Evolutionary conservation across 78 protist genomes (phyloP).

Genomic region (Monosiga brevicollis): DNA sequence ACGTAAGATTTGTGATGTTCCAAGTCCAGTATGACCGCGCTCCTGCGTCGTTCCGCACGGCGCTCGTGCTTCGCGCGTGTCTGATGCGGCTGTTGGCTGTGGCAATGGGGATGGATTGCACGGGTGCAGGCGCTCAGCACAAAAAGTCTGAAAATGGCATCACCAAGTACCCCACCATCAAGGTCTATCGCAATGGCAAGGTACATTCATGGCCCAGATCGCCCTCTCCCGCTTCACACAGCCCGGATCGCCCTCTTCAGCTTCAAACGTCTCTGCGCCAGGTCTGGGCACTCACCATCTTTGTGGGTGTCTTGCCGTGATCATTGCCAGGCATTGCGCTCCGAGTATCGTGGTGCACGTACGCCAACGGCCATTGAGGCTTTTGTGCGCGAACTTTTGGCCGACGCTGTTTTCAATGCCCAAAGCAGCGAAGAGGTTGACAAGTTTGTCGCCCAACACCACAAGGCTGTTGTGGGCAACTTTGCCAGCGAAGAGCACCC

Average conservation of each 20-base stretch:
- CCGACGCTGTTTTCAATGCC: background rate
- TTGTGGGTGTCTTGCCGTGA: background rate
- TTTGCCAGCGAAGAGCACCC: background rate
- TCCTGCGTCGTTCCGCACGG: background rate
- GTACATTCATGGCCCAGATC: background rate
- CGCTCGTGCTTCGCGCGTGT: background rate
- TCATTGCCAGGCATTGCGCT: background rate
- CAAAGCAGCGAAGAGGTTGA: background rate
- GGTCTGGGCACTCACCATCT: background rate
- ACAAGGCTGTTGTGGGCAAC: background rate
- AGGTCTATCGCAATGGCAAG: background rate
- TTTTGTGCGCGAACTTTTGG: background rate
- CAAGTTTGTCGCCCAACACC: background rate
- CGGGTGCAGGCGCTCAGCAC: background rate
- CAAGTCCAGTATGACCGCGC: background rate
- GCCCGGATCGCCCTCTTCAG: background rate
- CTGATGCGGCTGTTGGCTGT: background rate
- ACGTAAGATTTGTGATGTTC: background rate
- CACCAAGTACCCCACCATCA: constrained; percentile 8
- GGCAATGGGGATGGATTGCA: background rate
- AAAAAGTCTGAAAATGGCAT: background rate
- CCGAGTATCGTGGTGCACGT: constrained; percentile 9
- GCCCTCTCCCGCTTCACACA: background rate
- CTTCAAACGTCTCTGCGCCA: background rate
- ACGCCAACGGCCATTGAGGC: background rate